A percentile compares a stretch with the other conserved stretches of the same genome.
Conservation (phyloP, 176 grass and related monocot genomes). For the Hsuehochloa calcarea region DNA sequence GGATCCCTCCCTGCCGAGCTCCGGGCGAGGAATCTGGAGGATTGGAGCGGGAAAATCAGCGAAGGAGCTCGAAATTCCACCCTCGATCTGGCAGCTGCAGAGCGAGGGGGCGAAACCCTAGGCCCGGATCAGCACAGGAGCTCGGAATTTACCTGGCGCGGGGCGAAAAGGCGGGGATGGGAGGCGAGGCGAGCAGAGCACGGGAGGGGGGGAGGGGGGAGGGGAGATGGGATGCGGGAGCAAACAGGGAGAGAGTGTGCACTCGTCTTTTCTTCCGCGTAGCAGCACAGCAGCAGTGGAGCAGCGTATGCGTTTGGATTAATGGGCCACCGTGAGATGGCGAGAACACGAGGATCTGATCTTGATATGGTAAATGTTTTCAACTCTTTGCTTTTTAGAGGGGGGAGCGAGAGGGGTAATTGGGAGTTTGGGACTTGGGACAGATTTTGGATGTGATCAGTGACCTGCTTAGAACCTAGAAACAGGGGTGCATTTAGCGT, state of each 20-base stretch:
- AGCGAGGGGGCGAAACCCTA: constrained; percentile 41
- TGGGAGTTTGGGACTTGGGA: too few species aligned
- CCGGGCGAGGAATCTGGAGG: constrained; percentile 21
- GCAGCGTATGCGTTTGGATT: not conserved
- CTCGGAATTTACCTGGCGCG: constrained; percentile 35
- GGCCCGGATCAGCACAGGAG: constrained; percentile 2
- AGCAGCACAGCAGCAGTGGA: not conserved
- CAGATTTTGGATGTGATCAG: too few species aligned
- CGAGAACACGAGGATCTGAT: not conserved
- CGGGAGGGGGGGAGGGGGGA: not conserved
- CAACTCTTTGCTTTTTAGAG: not conserved
- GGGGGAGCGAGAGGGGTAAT: too few species aligned
- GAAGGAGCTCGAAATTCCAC: constrained; percentile 22
- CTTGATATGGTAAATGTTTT: not conserved
- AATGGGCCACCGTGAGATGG: not conserved
- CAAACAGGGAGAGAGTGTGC: not conserved
- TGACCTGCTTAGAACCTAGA: too few species aligned
- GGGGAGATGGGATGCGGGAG: constrained; percentile 13
- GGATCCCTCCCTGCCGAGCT: not conserved
- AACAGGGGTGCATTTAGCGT: too few species aligned
- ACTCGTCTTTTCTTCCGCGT: not conserved
- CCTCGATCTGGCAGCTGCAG: constrained; percentile 34
- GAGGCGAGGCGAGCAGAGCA: not conserved
- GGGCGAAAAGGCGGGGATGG: not conserved
- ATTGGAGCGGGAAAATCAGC: constrained; percentile 16